phyloP scores from a whole-genome alignment of 805 yeast genomes.

The Barnettozyma sucrosica region DNA sequence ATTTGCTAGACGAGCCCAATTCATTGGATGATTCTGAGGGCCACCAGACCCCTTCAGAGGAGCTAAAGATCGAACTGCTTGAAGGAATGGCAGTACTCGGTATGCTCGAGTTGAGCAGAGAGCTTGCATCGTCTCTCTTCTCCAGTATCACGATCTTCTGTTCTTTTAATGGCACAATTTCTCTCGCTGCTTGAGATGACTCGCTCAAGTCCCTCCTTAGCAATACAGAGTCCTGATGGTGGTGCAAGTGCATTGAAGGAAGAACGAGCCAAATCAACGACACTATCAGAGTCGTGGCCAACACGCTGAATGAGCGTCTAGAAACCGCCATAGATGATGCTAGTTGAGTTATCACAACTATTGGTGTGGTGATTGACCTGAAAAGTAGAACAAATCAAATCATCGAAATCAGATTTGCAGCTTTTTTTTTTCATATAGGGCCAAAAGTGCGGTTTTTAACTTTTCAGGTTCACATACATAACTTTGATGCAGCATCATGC shows the following conservation, averaged over 20 bases:
- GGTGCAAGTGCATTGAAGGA: background rate
- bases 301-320: background rate
- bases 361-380: no score
- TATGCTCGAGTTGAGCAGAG: background rate
- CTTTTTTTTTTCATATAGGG: no score
- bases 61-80: background rate
- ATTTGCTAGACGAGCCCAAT: background rate
- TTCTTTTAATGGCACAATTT: background rate
- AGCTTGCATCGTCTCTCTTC: conserved; percentile 1
- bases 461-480: background rate
- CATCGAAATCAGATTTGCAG: no score
- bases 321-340: background rate
- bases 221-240: background rate
- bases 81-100: background rate
- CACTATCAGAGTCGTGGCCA: background rate
- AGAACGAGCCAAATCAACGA: background rate
- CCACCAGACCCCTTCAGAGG: background rate
- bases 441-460: background rate
- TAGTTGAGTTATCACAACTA: background rate
- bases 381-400: background rate
- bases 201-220: background rate
- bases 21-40: background rate
- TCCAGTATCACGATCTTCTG: background rate
- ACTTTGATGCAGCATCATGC: background rate
- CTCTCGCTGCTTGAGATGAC: background rate